Evolutionary conservation across 208 protist genomes (phyloP).

Genomic region (Leishmania martiniquensis): DNA sequence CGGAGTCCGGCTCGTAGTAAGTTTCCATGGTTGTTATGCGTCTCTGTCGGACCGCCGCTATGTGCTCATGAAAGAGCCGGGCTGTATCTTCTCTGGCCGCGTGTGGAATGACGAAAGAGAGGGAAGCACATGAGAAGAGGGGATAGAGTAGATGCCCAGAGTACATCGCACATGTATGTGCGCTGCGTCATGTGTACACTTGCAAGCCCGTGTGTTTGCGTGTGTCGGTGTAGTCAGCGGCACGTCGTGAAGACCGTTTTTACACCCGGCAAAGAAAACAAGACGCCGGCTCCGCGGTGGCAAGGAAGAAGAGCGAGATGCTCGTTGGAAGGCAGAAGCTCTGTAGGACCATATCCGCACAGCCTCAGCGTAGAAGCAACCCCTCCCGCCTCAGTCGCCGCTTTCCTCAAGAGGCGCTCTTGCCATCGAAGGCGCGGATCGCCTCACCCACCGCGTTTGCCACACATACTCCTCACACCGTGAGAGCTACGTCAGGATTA

Average conservation of each 20-base stretch:
- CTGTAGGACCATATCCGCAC: background rate
- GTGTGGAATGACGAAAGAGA: background rate
- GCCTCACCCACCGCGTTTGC: background rate
- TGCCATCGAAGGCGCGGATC: conserved; percentile 9
- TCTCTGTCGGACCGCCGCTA: background rate
- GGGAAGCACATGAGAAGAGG: background rate
- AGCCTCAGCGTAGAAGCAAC: background rate
- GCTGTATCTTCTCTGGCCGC: background rate
- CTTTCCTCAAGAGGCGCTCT: background rate
- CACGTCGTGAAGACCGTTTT: background rate
- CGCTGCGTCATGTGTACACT: background rate
- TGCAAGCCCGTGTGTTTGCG: background rate
- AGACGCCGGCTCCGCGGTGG: background rate
- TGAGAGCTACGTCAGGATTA: background rate
- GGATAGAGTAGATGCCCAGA: background rate
- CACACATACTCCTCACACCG: background rate
- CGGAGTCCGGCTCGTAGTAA: conserved; percentile 47
- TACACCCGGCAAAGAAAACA: background rate
- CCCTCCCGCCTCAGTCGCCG: too few species aligned
- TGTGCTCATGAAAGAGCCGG: background rate
- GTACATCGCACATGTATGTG: background rate
- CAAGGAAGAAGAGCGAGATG: background rate
- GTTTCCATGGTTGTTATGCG: conserved; percentile 16
- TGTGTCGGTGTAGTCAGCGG: background rate
- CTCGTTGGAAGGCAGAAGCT: background rate